phyloP scores from a whole-genome alignment of 2,329 filamentous ascomycete genomes.

The Samsoniella hepiali region DNA sequence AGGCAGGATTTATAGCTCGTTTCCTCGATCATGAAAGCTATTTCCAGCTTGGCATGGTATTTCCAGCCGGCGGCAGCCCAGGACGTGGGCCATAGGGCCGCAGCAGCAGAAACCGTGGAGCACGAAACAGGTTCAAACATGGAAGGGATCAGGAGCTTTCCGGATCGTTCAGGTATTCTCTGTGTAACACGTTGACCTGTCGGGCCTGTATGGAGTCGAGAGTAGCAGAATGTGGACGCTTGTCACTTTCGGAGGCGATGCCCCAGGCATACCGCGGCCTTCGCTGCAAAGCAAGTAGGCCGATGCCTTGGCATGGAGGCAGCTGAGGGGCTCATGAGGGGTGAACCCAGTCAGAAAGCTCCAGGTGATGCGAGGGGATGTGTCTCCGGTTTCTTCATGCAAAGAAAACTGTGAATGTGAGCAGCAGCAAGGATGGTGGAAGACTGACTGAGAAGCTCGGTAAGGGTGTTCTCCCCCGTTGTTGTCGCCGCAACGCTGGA shows the following conservation, averaged over 20 bases:
- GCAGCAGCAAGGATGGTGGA: conserved; percentile 1
- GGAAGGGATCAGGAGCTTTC: conserved; percentile 13
- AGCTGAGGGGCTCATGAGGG: neutral
- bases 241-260: neutral
- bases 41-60: neutral
- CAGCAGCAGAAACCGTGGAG: conserved; percentile 1
- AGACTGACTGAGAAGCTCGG: neutral
- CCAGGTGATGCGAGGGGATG: conserved; percentile 9
- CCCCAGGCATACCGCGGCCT: neutral
- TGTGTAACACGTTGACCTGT: neutral
- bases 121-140: conserved; percentile 18
- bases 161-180: neutral
- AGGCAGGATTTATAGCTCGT: conserved; percentile 13
- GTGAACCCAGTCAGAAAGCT: neutral
- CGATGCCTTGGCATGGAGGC: neutral
- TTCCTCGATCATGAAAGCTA: neutral
- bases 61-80: neutral
- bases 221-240: neutral
- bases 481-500: too few species aligned
- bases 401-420: neutral
- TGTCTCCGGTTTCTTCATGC: conserved; percentile 15
- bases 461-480: neutral
- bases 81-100: neutral
- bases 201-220: neutral
- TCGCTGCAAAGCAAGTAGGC: neutral